These are phyloP conservation scores for Xylaria sp. DNA, from an alignment of 2,329 filamentous ascomycete genomes.

Conservation along the genomic window DNA sequence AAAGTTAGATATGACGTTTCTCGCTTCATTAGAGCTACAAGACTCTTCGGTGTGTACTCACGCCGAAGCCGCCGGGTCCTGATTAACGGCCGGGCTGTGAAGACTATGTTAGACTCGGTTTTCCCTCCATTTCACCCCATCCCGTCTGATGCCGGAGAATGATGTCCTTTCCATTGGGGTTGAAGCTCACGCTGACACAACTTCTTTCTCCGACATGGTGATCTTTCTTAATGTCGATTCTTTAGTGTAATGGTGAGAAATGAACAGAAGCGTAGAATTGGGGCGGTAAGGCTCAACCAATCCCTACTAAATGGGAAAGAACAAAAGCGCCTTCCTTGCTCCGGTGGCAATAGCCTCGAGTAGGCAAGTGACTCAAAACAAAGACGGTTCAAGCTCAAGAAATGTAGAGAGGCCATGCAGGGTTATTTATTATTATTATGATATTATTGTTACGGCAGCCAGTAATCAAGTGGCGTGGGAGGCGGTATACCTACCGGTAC, in stretches of 20 bases:
- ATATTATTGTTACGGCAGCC: constrained; percentile 17
- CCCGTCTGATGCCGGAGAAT: neutral
- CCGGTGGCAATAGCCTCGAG: constrained; percentile 13
- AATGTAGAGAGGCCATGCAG: constrained; percentile 7
- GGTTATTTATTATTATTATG: constrained; percentile 2
- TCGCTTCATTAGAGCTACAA: neutral
- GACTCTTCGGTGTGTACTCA: constrained; percentile 22
- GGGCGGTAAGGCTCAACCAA: neutral
- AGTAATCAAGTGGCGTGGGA: neutral
- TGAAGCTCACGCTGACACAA: constrained; percentile 26
- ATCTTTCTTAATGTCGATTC: constrained; percentile 1
- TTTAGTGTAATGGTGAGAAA: neutral
- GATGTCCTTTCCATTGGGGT: neutral
- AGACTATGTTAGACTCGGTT: constrained; percentile 14
- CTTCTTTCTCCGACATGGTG: constrained; percentile 34
- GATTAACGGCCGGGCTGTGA: constrained; percentile 16
- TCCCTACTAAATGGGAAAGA: neutral
- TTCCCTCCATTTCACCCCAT: neutral
- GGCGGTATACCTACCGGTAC: no score
- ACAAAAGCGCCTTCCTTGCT: constrained; percentile 18
- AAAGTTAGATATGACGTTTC: constrained; percentile 19
- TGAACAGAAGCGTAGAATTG: neutral
- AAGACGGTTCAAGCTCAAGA: neutral
- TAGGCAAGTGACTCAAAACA: constrained; percentile 3
- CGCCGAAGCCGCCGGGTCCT: constrained; percentile 16